Evolutionary conservation across 2,329 filamentous ascomycete species (phyloP).

Genomic region (Lachnellula arida): DNA sequence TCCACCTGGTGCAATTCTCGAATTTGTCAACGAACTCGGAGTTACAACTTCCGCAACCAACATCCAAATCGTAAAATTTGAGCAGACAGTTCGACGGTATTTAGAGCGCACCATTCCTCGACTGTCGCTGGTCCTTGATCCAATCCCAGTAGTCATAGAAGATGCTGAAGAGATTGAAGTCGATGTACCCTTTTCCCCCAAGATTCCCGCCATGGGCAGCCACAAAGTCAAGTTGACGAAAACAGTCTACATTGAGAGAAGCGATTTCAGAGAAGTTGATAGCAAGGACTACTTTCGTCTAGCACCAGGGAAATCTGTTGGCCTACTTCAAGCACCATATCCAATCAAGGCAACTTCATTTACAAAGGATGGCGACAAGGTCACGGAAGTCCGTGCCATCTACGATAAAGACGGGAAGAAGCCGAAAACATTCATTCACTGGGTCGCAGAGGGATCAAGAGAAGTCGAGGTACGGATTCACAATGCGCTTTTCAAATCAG

Average conservation of each 20-base stretch:
- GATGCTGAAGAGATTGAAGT: constrained; percentile 68
- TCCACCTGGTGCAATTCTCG: constrained; percentile 80
- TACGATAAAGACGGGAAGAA: constrained; percentile 68
- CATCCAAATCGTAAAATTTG: constrained; percentile 78
- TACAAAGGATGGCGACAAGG: constrained; percentile 58
- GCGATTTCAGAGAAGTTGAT: constrained; percentile 71
- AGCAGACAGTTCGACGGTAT: constrained; percentile 78
- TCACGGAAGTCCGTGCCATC: constrained; percentile 61
- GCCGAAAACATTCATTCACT: constrained; percentile 84
- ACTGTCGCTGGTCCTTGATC: constrained; percentile 84
- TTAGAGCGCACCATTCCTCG: constrained; percentile 84
- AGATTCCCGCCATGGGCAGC: constrained; percentile 63
- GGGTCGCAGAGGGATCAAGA: constrained; percentile 69
- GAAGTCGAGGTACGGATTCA: constrained; percentile 74
- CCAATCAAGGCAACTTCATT: constrained; percentile 66
- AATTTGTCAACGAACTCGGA: constrained; percentile 86
- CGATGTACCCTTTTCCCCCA: constrained; percentile 74
- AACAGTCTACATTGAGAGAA: constrained; percentile 79
- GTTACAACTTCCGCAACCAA: constrained; percentile 78
- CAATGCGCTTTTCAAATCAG: constrained; percentile 79
- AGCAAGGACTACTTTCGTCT: constrained; percentile 73
- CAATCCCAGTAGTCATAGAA: constrained; percentile 76
- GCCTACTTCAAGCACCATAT: constrained; percentile 65
- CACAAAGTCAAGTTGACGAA: constrained; percentile 63
- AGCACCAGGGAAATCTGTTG: constrained; percentile 68